phyloP scores from a whole-genome alignment of 1,284 basidiomycete species.

The Pseudozyma pruni region DNA sequence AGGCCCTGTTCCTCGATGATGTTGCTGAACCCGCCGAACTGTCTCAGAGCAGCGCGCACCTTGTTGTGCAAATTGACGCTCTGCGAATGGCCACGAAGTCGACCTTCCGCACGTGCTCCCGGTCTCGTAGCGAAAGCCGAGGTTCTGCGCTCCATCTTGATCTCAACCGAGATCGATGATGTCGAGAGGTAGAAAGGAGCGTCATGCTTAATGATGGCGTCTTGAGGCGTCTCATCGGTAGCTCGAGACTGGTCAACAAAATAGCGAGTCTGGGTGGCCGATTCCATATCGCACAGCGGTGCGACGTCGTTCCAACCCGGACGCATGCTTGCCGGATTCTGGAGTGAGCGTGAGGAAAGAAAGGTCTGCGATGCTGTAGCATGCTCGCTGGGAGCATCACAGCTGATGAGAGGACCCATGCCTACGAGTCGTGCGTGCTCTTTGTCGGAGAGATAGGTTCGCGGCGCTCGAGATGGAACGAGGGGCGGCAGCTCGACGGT shows the following conservation, averaged over 20 bases:
- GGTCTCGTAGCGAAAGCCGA: conserved; percentile 10
- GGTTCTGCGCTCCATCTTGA: conserved; percentile 40
- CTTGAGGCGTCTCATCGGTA: conserved; percentile 16
- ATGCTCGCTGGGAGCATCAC: conserved; percentile 12
- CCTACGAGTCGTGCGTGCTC: conserved; percentile 31
- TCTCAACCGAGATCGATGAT: conserved; percentile 9
- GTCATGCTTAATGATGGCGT: conserved; percentile 32
- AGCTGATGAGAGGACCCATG: conserved; percentile 20
- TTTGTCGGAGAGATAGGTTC: conserved; percentile 35
- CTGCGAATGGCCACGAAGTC: neutral
- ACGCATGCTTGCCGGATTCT: conserved; percentile 35
- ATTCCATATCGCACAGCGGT: conserved; percentile 25
- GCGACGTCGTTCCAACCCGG: conserved; percentile 50
- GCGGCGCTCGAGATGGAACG: conserved; percentile 35
- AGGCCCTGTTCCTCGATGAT: conserved; percentile 9
- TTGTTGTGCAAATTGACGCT: neutral
- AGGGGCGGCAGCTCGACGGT: conserved; percentile 31
- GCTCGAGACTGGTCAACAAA: conserved; percentile 39
- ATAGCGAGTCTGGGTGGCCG: conserved; percentile 9
- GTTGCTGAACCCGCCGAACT: conserved; percentile 37
- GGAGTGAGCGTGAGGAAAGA: conserved; percentile 23
- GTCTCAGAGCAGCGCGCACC: conserved; percentile 21
- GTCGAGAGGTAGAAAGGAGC: conserved; percentile 33
- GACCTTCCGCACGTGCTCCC: neutral
- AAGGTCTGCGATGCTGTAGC: conserved; percentile 14